Conservation (phyloP, 2,329 filamentous ascomycete species). For the Trichoderma gracile region DNA sequence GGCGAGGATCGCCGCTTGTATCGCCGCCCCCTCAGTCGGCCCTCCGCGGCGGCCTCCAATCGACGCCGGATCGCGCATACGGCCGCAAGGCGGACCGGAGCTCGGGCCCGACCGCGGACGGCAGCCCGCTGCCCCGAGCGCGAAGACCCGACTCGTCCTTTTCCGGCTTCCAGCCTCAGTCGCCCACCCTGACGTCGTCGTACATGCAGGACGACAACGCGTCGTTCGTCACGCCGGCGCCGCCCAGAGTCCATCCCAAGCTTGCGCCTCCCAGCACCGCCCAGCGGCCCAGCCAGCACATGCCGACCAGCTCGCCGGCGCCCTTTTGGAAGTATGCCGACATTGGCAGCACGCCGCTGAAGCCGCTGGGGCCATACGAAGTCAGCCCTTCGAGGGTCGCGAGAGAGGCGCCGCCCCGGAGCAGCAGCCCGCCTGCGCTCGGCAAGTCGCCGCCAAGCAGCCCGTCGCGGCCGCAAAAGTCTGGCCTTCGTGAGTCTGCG, state of each 20-base stretch:
- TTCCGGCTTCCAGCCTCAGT: conserved; percentile 56
- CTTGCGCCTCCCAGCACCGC: conserved; percentile 79
- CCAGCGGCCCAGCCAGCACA: conserved; percentile 79
- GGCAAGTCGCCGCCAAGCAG: conserved; percentile 56
- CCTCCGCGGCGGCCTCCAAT: conserved; percentile 51
- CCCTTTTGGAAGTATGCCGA: conserved; percentile 89
- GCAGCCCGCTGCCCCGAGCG: conserved; percentile 62
- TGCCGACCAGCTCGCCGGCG: conserved; percentile 81
- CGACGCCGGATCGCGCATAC: conserved; percentile 58
- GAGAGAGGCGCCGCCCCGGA: conserved; percentile 48
- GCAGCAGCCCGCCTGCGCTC: conserved; percentile 58
- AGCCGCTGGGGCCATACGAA: conserved; percentile 52
- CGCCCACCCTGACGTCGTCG: conserved; percentile 62
- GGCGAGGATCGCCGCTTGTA: conserved; percentile 54
- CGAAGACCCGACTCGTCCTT: conserved; percentile 52
- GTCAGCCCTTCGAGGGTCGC: conserved; percentile 58
- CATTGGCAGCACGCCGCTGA: conserved; percentile 70
- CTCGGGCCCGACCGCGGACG: conserved; percentile 52
- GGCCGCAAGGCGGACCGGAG: conserved; percentile 43
- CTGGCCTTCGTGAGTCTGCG: conserved; percentile 33
- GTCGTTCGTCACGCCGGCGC: conserved; percentile 70
- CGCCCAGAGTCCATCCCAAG: conserved; percentile 70
- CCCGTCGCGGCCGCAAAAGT: conserved; percentile 48
- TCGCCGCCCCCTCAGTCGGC: conserved; percentile 58
- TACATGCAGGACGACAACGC: conserved; percentile 61